phyloP scores from a whole-genome alignment of 257 asterid species.

The Solanum sitiens region DNA sequence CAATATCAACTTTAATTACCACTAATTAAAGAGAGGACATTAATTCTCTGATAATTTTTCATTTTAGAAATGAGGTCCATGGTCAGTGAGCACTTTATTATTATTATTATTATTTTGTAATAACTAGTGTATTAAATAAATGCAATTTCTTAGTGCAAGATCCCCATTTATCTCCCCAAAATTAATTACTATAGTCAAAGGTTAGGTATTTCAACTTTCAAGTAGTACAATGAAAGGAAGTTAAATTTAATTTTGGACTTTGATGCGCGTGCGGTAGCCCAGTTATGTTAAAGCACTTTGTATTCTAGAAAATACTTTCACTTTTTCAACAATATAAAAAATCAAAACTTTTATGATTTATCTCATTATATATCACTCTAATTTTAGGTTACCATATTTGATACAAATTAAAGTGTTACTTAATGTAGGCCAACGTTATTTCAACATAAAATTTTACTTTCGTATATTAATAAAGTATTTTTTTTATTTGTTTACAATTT shows the following conservation, averaged over 20 bases:
- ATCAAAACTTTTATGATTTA: not conserved
- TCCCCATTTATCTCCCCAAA: constrained; percentile 2
- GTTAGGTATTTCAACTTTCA: not conserved
- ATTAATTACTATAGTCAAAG: not conserved
- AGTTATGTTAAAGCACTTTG: not conserved
- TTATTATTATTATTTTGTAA: not conserved
- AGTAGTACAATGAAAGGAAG: not conserved
- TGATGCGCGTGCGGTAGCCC: not conserved
- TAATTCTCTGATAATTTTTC: not conserved
- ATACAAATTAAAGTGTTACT: too few species aligned
- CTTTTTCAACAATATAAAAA: not conserved
- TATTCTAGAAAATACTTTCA: not conserved
- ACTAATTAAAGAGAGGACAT: not conserved
- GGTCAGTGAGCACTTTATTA: not conserved
- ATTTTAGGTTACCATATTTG: not conserved
- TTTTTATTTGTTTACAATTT: not conserved
- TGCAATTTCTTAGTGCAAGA: not conserved
- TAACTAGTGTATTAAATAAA: not conserved
- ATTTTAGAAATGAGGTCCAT: not conserved
- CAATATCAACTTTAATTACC: not conserved
- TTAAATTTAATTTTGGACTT: not conserved
- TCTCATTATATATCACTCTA: not conserved
- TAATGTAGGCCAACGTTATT: not conserved
- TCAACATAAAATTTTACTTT: not conserved
- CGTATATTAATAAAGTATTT: not conserved